Base-by-base conservation (phyloP, 1,284 basidiomycete genomes). In the Ceraceosorus guamensis region DNA sequence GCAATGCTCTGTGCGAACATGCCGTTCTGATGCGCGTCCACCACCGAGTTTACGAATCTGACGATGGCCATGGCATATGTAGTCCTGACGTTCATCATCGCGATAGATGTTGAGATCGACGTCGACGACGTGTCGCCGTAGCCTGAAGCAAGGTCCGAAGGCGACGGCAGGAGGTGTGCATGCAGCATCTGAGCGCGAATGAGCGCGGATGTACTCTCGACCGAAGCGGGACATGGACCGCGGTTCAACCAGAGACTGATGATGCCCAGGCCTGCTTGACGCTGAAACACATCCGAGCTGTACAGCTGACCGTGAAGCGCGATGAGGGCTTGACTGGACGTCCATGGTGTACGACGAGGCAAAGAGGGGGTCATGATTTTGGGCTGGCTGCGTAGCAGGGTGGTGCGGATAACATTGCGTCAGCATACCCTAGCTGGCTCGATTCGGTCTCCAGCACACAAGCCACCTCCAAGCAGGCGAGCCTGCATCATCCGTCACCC, bases 11-110 rank as follows among this genome's bases (percentile, higher is more conserved):
- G 82, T 3, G 93, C 95, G 57, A 68, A 79, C 24, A 68, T 61
- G 34, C 91, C 89, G 3, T 85, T 83, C 73, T 98, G 93, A 16
- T 95, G 80, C 13, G 92, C 90, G 74, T 98, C 93, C 5, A 96
- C 93, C 0, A 76, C 54, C 8, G 66, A 65, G 69, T 98, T 98
- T 64, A 98, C 90, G 65, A 97, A 85, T 16, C 78, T 71, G 8
- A 74, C 52, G 47, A 57, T 16, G 11, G 68, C 63, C 60, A 71
- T 56, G 13, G 70, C 61, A 52, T 73, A 71, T 32, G 63, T 59
- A 47, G 63, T 57, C 3, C 70, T 51, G 0, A 63, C 3, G 59
- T 65, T 13, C 67, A 44, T 48, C 24, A 3, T 24, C 24, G 24
- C 24, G 24, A 24, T 24, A 24, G 24, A 24, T 3, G 24, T 24